Evolutionary conservation across 2,329 filamentous ascomycete species (phyloP).

Genomic region (Diaporthe eres): DNA sequence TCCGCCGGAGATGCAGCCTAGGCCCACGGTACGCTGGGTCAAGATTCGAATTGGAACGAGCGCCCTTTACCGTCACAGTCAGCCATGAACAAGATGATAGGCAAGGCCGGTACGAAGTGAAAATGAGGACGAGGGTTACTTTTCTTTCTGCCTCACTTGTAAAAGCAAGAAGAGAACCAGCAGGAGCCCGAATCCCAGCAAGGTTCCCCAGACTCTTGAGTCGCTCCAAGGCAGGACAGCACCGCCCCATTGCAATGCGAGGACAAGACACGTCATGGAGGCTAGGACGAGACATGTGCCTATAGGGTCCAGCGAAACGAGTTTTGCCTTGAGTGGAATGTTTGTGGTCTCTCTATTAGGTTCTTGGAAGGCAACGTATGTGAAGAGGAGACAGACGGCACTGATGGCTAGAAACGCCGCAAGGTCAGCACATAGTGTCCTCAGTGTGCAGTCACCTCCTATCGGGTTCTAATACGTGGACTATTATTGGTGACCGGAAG

Average conservation of each 20-base stretch:
- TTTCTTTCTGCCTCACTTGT: slow-evolving; percentile 34
- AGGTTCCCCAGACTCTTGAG: slow-evolving; percentile 31
- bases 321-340: slow-evolving; percentile 10
- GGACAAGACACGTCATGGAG: slow-evolving; percentile 30
- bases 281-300: slow-evolving; percentile 29
- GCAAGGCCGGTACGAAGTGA: neutral
- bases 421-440: neutral
- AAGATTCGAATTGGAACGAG: slow-evolving; percentile 32
- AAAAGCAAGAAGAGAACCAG: slow-evolving; percentile 19
- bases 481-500: neutral
- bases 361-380: slow-evolving; percentile 3
- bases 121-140: neutral
- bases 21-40: slow-evolving; percentile 28
- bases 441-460: neutral
- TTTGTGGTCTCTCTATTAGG: neutral
- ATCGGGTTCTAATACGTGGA: too few relatives aligned
- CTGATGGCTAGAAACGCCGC: neutral
- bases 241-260: slow-evolving; percentile 36
- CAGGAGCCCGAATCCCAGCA: slow-evolving; percentile 28
- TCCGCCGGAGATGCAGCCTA: slow-evolving; percentile 33
- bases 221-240: slow-evolving; percentile 20
- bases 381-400: slow-evolving; percentile 19
- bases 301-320: slow-evolving; percentile 7
- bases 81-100: neutral
- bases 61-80: neutral